Percentiles rank a stretch among this genome's conserved stretches.
Evolutionary conservation across 495 filamentous ascomycete genomes (phyloP).

Genomic region (Penicillium nucicola): DNA sequence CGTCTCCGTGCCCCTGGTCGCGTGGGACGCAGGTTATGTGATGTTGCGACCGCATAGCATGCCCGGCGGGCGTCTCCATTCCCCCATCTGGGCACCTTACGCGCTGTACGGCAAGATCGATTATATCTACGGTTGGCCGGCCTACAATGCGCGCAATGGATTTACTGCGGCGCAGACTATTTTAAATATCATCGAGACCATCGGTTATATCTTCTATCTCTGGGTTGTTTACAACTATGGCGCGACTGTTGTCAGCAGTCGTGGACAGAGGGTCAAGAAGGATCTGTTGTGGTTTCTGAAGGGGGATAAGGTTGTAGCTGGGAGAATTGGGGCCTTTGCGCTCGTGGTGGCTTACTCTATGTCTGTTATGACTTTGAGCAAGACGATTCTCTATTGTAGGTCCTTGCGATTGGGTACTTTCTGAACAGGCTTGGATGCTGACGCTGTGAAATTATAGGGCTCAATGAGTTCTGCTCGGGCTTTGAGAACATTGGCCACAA

Average conservation of each 20-base stretch:
- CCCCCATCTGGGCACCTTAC: constrained; percentile 75
- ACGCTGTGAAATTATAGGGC: constrained; percentile 44
- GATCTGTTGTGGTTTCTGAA: constrained; percentile 41
- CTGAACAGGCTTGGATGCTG: not conserved
- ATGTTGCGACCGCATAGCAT: constrained; percentile 80
- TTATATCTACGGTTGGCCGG: constrained; percentile 79
- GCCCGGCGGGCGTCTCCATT: constrained; percentile 73
- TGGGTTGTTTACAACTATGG: constrained; percentile 55
- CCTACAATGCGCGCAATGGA: constrained; percentile 66
- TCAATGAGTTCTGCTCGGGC: constrained; percentile 74
- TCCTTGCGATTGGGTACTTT: constrained; percentile 7
- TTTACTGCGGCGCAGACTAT: constrained; percentile 76
- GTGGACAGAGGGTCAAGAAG: constrained; percentile 31
- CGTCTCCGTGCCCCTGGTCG: constrained; percentile 75
- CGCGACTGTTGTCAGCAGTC: constrained; percentile 26
- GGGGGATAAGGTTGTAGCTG: constrained; percentile 52
- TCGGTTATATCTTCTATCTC: constrained; percentile 69
- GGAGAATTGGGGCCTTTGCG: constrained; percentile 58
- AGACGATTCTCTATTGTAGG: constrained; percentile 86
- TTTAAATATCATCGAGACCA: constrained; percentile 72
- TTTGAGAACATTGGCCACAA: constrained; percentile 84
- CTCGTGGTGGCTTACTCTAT: constrained; percentile 65
- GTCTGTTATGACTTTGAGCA: constrained; percentile 78
- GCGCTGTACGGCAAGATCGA: constrained; percentile 79
- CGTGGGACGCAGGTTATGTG: constrained; percentile 81